phyloP scores from a whole-genome alignment of 768 basidiomycete genomes.

The Lactarius tabidus region DNA sequence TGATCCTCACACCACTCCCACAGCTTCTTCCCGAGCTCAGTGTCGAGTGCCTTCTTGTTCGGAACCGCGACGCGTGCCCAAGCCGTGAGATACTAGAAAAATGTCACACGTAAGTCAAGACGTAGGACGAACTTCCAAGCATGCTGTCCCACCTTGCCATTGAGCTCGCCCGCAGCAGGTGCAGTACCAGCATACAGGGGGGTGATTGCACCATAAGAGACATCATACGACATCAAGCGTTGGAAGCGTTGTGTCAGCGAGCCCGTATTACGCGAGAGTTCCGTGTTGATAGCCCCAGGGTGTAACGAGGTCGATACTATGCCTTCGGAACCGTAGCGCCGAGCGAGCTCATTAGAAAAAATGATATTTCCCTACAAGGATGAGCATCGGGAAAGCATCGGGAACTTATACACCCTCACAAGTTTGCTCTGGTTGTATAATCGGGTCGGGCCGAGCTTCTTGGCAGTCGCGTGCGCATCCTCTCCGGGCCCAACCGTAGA shows the following conservation, averaged over 20 bases:
- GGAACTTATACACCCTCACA: neutral
- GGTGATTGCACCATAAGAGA: slow-evolving; percentile 5
- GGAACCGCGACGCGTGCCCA: slow-evolving; percentile 25
- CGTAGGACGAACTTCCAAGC: neutral
- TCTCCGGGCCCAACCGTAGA: neutral
- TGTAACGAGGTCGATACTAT: slow-evolving; percentile 27
- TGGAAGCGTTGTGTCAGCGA: neutral
- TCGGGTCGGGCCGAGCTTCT: neutral
- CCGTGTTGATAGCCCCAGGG: slow-evolving; percentile 3
- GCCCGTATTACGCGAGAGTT: neutral
- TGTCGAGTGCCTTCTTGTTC: neutral
- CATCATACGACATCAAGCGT: neutral
- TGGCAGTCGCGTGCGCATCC: slow-evolving; percentile 4
- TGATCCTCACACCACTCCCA: slow-evolving; percentile 8
- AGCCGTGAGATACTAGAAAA: slow-evolving; percentile 28
- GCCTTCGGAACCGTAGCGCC: slow-evolving; percentile 27
- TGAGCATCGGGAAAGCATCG: neutral
- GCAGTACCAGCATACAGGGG: slow-evolving; percentile 8
- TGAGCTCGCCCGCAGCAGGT: neutral
- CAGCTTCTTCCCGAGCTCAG: neutral
- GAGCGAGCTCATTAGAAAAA: slow-evolving; percentile 29
- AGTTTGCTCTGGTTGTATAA: slow-evolving; percentile 20
- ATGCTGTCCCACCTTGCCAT: slow-evolving; percentile 19
- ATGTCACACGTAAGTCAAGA: neutral
- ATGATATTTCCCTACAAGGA: slow-evolving; percentile 28